phyloP scores from a whole-genome alignment of 2,329 filamentous ascomycete genomes.

The Pleoardoris graminearum region DNA sequence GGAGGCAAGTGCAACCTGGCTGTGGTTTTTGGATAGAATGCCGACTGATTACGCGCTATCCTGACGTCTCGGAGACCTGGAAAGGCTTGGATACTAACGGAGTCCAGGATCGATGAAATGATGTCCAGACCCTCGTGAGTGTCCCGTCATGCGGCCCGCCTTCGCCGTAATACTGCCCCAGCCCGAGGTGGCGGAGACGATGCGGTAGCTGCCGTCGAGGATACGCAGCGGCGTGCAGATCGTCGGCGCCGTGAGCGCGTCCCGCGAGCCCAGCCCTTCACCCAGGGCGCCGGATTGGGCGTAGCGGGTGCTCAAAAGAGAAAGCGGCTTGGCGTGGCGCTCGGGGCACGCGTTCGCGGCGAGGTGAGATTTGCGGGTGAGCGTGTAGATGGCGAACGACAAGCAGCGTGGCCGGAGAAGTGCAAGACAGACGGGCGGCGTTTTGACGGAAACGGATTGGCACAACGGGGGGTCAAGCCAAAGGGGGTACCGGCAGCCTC shows the following conservation, averaged over 20 bases:
- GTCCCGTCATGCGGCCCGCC: neutral
- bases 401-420: neutral
- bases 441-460: neutral
- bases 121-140: no score
- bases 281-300: conserved; percentile 10
- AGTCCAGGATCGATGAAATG: no score
- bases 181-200: conserved; percentile 3
- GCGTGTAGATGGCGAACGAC: neutral
- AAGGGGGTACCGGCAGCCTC: neutral
- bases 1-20: no score
- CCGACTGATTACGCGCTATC: no score
- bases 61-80: no score
- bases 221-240: neutral
- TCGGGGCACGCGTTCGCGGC: conserved; percentile 14
- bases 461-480: neutral
- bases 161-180: neutral
- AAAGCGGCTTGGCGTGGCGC: conserved; percentile 14
- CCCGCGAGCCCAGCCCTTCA: conserved; percentile 4
- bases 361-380: neutral
- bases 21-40: no score
- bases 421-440: neutral
- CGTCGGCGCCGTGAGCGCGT: no score
- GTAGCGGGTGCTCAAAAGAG: conserved; percentile 5
- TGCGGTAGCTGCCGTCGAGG: conserved; percentile 1
- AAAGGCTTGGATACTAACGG: no score